Percentiles rank a stretch among this genome's conserved stretches.
Evolutionary conservation across 1,284 basidiomycete species (phyloP).

Genomic region (Sporisorium graminicola): DNA sequence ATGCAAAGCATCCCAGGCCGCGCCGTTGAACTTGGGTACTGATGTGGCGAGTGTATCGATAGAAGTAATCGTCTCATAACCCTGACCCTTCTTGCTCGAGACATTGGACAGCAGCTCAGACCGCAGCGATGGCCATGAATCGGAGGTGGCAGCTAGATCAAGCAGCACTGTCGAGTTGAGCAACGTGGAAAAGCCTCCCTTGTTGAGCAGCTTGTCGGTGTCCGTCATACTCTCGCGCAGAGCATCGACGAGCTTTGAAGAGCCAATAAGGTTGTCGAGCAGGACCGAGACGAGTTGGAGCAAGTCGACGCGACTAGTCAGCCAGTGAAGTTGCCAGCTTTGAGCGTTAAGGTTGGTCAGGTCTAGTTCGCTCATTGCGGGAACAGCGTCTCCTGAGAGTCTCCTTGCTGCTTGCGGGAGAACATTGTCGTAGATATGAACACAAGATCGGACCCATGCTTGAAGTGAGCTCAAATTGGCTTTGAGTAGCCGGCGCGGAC

Average conservation of each 20-base stretch:
- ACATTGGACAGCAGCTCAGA: slow-evolving; percentile 14
- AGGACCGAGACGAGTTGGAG: slow-evolving; percentile 22
- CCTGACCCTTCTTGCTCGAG: slow-evolving; percentile 11
- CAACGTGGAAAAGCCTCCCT: slow-evolving; percentile 20
- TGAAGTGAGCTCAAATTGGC: slow-evolving; percentile 8
- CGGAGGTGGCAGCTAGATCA: slow-evolving; percentile 36
- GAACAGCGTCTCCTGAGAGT: background rate
- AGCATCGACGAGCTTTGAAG: slow-evolving; percentile 4
- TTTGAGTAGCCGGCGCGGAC: slow-evolving; percentile 23
- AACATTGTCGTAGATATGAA: slow-evolving; percentile 24
- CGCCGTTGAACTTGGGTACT: slow-evolving; percentile 38
- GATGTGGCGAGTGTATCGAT: slow-evolving; percentile 28
- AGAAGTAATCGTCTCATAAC: slow-evolving; percentile 19
- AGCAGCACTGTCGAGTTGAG: slow-evolving; percentile 36
- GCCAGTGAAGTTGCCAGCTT: slow-evolving; percentile 40
- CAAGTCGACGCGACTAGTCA: slow-evolving; percentile 38
- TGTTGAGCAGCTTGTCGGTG: slow-evolving; percentile 24
- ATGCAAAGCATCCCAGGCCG: slow-evolving; percentile 40
- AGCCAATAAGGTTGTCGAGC: slow-evolving; percentile 21
- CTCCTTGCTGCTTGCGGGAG: slow-evolving; percentile 15
- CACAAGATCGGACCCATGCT: slow-evolving; percentile 16
- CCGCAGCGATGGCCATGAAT: slow-evolving; percentile 31
- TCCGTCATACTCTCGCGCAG: slow-evolving; percentile 12
- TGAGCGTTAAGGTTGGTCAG: slow-evolving; percentile 5
- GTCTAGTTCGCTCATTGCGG: slow-evolving; percentile 2